Percentiles rank a stretch among this genome's conserved stretches.
Evolutionary conservation across 2,329 filamentous ascomycete species (phyloP).

Genomic region (Monilinia fructicola): DNA sequence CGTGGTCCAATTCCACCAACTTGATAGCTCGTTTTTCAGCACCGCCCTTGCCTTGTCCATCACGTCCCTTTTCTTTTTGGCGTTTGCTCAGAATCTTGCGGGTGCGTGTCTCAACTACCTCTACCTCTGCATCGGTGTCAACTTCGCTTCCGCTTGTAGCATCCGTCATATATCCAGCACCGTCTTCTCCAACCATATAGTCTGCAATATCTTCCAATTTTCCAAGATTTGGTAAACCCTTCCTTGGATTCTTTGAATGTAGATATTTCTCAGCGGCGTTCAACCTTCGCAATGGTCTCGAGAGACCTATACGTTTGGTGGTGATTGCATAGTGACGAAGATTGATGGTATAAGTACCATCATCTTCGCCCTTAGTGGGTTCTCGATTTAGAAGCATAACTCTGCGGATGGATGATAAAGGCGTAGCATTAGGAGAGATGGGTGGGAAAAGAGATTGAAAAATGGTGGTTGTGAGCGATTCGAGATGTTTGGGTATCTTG

Average conservation of each 20-base stretch:
- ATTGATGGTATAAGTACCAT: slow-evolving; percentile 76
- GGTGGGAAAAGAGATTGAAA: slow-evolving; percentile 96
- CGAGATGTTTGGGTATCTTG: slow-evolving; percentile 88
- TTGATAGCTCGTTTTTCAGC: slow-evolving; percentile 83
- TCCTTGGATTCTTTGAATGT: slow-evolving; percentile 51
- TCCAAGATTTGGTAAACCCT: slow-evolving; percentile 80
- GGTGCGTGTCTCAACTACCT: slow-evolving; percentile 67
- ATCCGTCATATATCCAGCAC: slow-evolving; percentile 82
- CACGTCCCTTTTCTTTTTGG: slow-evolving; percentile 45
- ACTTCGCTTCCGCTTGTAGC: slow-evolving; percentile 82
- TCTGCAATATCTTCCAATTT: slow-evolving; percentile 92
- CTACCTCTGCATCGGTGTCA: slow-evolving; percentile 94
- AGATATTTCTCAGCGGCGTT: slow-evolving; percentile 82
- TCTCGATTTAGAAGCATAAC: slow-evolving; percentile 90
- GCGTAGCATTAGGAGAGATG: slow-evolving; percentile 87
- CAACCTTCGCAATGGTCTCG: slow-evolving; percentile 77
- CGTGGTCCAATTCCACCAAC: slow-evolving; percentile 85
- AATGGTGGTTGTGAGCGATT: slow-evolving; percentile 86
- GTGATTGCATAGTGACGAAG: slow-evolving; percentile 95
- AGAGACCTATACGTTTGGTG: slow-evolving; percentile 80
- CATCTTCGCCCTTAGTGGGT: slow-evolving; percentile 48
- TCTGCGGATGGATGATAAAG: slow-evolving; percentile 86
- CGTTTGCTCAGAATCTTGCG: slow-evolving; percentile 57
- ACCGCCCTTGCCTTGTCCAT: slow-evolving; percentile 46
- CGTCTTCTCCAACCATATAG: slow-evolving; percentile 82